phyloP scores from a whole-genome alignment of 2,329 filamentous ascomycete species.

The Colletotrichum orchidophilum region DNA sequence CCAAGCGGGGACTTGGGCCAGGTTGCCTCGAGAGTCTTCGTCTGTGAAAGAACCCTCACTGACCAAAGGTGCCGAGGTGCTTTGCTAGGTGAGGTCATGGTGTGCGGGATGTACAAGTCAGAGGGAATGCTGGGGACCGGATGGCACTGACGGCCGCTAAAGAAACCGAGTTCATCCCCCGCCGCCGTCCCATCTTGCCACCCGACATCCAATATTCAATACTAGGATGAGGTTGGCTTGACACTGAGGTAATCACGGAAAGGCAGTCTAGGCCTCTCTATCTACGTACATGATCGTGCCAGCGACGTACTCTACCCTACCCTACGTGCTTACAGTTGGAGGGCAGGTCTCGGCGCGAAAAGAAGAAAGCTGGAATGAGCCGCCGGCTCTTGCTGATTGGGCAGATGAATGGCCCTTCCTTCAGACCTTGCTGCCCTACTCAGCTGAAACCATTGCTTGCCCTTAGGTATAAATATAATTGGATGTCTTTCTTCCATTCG shows the following conservation, averaged over 20 bases:
- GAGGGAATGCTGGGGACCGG: background rate
- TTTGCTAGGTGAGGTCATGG: background rate
- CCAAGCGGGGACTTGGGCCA: background rate
- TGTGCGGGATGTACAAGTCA: background rate
- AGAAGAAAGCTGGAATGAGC: background rate
- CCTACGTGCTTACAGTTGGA: background rate
- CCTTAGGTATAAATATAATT: background rate
- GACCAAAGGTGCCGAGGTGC: background rate
- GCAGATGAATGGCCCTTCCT: background rate
- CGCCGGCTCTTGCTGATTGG: background rate
- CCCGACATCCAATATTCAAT: background rate
- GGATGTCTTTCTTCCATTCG: background rate
- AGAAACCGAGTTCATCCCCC: background rate
- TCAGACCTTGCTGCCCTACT: background rate
- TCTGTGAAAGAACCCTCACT: background rate
- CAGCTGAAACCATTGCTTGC: background rate
- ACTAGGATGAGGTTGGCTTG: background rate
- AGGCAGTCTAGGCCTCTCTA: background rate
- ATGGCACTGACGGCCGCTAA: conserved; percentile 5
- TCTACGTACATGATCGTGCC: background rate
- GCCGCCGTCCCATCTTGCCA: background rate
- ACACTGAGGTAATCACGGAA: background rate
- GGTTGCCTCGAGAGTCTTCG: background rate
- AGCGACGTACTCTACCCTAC: background rate
- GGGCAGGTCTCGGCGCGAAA: background rate